phyloP scores from a whole-genome alignment of 2,329 filamentous ascomycete genomes.

The Juglanconis sp. region DNA sequence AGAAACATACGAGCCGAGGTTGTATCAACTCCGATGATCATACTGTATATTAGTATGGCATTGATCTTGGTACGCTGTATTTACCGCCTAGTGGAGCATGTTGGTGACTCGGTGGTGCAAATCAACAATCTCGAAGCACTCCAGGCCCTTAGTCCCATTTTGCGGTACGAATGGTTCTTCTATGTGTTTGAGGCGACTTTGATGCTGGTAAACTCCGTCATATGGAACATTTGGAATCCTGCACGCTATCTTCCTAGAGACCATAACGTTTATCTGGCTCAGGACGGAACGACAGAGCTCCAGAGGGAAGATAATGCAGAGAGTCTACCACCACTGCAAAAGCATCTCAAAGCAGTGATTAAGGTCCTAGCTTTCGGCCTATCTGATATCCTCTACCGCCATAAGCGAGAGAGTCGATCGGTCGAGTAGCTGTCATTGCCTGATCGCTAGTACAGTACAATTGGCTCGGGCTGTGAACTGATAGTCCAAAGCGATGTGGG shows the following conservation, averaged over 20 bases:
- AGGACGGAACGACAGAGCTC: conserved; percentile 49
- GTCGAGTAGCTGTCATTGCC: too few species aligned
- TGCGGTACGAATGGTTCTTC: conserved; percentile 58
- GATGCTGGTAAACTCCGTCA: conserved; percentile 48
- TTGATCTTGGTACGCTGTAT: conserved; percentile 53
- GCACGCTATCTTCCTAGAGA: conserved; percentile 47
- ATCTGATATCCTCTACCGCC: too few species aligned
- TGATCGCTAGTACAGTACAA: too few species aligned
- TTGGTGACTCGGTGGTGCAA: conserved; percentile 41
- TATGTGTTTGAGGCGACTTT: conserved; percentile 54
- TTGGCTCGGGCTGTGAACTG: too few species aligned
- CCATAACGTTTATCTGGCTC: conserved; percentile 47
- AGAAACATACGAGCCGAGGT: conserved; percentile 32
- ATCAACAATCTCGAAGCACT: conserved; percentile 37
- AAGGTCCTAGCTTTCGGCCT: too few species aligned
- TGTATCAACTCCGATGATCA: conserved; percentile 37
- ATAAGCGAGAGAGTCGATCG: too few species aligned
- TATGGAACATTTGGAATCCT: conserved; percentile 52
- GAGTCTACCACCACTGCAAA: too few species aligned
- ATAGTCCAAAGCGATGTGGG: too few species aligned
- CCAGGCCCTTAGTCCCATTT: conserved; percentile 37
- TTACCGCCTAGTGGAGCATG: conserved; percentile 59
- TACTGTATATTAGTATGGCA: conserved; percentile 47
- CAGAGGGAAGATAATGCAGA: too few species aligned
- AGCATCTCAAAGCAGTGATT: too few species aligned